A percentile compares a stretch with the other conserved stretches of the same genome.
These are phyloP conservation scores for Leishmania lainsoni DNA, from an alignment of 208 protist species.

Conservation along the genomic window DNA sequence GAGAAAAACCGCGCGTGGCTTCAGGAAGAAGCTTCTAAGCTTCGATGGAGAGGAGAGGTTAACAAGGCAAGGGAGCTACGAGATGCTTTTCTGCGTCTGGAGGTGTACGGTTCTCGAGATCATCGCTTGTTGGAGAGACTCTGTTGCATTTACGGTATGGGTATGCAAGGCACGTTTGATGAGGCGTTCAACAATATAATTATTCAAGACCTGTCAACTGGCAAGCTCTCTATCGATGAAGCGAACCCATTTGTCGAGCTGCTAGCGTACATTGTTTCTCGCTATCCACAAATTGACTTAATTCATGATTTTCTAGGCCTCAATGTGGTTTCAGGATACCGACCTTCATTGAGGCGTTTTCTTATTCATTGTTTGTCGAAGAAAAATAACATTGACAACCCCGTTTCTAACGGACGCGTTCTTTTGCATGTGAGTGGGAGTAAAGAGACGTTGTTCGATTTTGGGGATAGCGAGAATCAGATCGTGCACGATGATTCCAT, in stretches of 20 bases:
- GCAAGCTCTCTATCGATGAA: conserved; percentile 51
- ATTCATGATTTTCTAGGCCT: conserved; percentile 89
- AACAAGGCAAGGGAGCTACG: conserved; percentile 80
- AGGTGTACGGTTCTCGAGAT: conserved; percentile 72
- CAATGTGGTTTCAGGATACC: conserved; percentile 67
- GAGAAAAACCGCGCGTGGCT: conserved; percentile 78
- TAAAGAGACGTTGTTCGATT: conserved; percentile 78
- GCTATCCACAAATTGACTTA: conserved; percentile 70
- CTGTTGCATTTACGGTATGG: conserved; percentile 85
- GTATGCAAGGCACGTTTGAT: conserved; percentile 70
- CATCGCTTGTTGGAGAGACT: conserved; percentile 74
- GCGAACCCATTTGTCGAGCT: conserved; percentile 67
- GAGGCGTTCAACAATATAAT: conserved; percentile 82
- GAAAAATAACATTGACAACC: conserved; percentile 29
- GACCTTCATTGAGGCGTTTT: conserved; percentile 59
- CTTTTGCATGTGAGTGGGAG: conserved; percentile 36
- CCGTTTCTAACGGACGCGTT: conserved; percentile 33
- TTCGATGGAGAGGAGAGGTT: conserved; percentile 87
- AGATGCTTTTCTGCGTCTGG: conserved; percentile 83
- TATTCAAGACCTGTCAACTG: conserved; percentile 57
- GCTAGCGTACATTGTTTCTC: conserved; percentile 54
- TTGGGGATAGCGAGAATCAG: conserved; percentile 55
- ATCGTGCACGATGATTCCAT: conserved; percentile 64
- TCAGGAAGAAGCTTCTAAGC: conserved; percentile 69
- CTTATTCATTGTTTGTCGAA: conserved; percentile 35